Conservation (phyloP, 169 alveolate species). For the Eimeria necatrix region DNA sequence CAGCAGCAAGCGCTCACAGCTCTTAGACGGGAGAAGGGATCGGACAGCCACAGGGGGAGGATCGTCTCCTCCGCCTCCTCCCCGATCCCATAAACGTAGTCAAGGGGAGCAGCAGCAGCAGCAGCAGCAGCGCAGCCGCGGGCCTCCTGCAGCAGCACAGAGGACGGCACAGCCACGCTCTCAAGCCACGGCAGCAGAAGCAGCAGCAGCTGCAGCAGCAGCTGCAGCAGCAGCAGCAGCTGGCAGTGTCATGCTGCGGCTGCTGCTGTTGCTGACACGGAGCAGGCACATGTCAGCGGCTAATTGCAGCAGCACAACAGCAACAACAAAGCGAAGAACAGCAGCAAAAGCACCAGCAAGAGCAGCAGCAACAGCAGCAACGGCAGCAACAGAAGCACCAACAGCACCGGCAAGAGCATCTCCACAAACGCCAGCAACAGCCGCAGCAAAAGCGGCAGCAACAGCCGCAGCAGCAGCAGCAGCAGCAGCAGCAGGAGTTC, state of each 20-base stretch:
- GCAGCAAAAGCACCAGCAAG: background rate
- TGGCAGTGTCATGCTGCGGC: no score
- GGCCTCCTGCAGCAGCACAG: background rate
- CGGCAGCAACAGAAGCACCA: background rate
- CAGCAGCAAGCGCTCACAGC: background rate
- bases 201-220: no score
- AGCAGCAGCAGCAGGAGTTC: background rate
- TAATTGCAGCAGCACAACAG: no score
- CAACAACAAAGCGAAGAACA: background rate
- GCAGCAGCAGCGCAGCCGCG: conserved; percentile 5
- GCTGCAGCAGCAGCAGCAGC: no score
- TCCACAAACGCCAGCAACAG: background rate
- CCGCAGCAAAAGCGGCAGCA: background rate
- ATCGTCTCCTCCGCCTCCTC: conserved; percentile 46
- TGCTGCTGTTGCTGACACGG: no score
- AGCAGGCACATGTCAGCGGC: no score
- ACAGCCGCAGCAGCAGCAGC: background rate
- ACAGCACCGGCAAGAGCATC: background rate
- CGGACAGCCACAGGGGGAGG: conserved; percentile 42
- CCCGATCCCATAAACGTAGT: background rate
- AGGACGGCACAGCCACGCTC: no score
- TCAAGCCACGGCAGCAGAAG: no score
- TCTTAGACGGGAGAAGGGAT: conserved; percentile 32
- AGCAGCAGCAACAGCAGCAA: background rate
- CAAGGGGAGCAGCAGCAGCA: conserved; percentile 19